Conservation (phyloP, 805 yeast genomes). For the Candida tammaniensis region DNA sequence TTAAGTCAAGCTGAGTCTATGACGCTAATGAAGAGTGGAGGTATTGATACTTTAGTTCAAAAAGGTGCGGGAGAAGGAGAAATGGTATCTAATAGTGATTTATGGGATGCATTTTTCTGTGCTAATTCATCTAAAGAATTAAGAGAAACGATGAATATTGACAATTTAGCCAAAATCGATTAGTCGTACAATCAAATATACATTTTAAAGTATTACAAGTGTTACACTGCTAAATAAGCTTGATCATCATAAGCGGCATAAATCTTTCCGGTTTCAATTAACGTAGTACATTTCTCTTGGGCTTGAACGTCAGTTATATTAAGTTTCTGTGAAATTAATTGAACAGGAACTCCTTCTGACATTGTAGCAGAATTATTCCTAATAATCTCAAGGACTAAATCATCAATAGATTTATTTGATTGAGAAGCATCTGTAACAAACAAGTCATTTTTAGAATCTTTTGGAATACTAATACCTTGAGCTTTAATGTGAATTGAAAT, state of each 20-base stretch:
- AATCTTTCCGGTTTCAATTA: constrained; percentile 66
- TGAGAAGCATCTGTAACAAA: constrained; percentile 30
- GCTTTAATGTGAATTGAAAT: constrained; percentile 55
- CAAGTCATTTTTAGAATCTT: constrained; percentile 21
- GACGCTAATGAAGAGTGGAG: constrained; percentile 50
- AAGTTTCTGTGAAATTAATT: constrained; percentile 56
- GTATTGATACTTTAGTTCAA: constrained; percentile 47
- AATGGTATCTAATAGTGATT: constrained; percentile 52
- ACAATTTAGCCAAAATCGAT: constrained; percentile 9
- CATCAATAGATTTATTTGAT: constrained; percentile 19
- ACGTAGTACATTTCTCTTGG: constrained; percentile 45
- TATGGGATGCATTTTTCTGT: constrained; percentile 62
- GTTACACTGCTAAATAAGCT: constrained; percentile 51
- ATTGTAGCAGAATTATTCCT: constrained; percentile 51
- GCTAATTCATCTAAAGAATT: constrained; percentile 15
- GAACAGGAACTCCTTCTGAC: constrained; percentile 76
- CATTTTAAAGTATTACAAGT: neutral
- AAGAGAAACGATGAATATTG: constrained; percentile 15
- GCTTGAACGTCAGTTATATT: constrained; percentile 49
- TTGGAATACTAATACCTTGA: constrained; percentile 40
- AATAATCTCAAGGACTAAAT: constrained; percentile 47
- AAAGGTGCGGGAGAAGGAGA: constrained; percentile 51
- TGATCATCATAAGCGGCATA: constrained; percentile 70
- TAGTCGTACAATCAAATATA: neutral
- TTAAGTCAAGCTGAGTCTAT: constrained; percentile 48